phyloP scores from a whole-genome alignment of 257 asterid genomes.

The Salvia splendens region DNA sequence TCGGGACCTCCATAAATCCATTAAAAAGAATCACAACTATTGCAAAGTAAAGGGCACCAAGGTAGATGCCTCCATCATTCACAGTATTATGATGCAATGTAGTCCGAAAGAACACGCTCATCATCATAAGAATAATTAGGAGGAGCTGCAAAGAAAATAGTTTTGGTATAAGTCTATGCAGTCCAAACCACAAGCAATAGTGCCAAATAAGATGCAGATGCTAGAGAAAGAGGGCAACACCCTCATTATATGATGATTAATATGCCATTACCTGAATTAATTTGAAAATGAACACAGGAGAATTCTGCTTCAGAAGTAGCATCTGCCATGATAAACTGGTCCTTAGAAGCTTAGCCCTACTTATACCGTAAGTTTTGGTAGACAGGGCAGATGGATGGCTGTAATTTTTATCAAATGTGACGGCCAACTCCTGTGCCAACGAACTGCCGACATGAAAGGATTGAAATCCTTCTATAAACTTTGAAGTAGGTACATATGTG shows the following conservation, averaged over 20 bases:
- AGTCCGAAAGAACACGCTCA: constrained; percentile 86
- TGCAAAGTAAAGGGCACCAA: constrained; percentile 83
- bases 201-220: constrained; percentile 7
- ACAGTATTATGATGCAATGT: constrained; percentile 59
- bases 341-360: constrained; percentile 51
- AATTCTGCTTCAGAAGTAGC: constrained; percentile 63
- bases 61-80: constrained; percentile 73
- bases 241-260: constrained; percentile 9
- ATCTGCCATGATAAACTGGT: constrained; percentile 65
- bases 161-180: constrained; percentile 15
- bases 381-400: constrained; percentile 69
- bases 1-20: constrained; percentile 82
- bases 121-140: constrained; percentile 58
- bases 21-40: constrained; percentile 80
- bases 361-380: constrained; percentile 51
- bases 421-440: constrained; percentile 49
- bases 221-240: constrained; percentile 19
- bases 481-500: constrained; percentile 46
- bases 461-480: constrained; percentile 63
- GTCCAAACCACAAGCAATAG: constrained; percentile 2
- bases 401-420: constrained; percentile 49
- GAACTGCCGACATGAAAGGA: constrained; percentile 54
- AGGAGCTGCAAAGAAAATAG: constrained; percentile 60
- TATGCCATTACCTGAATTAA: constrained; percentile 50
- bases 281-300: constrained; percentile 66